A percentile compares a stretch with the other conserved stretches of the same genome.
phyloP scores from a whole-genome alignment of 164 flowering plant species.

The Macadamia tetraphylla region DNA sequence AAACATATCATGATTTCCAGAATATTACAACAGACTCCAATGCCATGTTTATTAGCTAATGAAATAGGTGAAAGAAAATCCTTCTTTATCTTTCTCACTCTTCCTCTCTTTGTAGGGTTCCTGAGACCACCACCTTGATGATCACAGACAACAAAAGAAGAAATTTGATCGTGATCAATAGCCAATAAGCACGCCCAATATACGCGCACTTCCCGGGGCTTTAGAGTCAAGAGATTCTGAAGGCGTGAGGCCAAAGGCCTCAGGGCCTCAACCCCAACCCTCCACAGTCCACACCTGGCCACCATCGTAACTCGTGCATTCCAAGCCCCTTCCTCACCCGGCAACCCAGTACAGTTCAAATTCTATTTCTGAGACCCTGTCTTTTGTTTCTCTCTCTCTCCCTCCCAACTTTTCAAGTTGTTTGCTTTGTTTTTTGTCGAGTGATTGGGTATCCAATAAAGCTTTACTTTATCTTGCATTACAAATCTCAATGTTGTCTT shows the following conservation, averaged over 20 bases:
- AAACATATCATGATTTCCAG: no score
- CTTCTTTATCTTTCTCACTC: no score
- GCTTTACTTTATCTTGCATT: not conserved
- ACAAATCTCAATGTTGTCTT: constrained; percentile 28
- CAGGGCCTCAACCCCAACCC: no score
- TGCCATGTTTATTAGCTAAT: no score
- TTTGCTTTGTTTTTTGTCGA: no score
- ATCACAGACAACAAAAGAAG: not conserved
- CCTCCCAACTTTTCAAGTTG: not conserved
- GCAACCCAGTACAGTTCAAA: constrained; percentile 1
- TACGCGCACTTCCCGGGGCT: constrained; percentile 22
- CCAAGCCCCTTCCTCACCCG: not conserved
- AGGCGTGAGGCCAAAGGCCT: constrained; percentile 46
- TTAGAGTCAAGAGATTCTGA: constrained; percentile 17
- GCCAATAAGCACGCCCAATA: constrained; percentile 10
- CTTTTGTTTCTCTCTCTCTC: no score
- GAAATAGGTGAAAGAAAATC: no score
- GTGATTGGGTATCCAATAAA: no score
- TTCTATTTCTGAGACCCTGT: not conserved
- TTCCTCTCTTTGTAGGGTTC: no score
- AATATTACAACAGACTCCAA: no score
- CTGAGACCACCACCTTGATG: no score
- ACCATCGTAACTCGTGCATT: constrained; percentile 8
- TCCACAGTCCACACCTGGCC: constrained; percentile 3
- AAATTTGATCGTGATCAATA: constrained; percentile 1